Evolutionary conservation across 2,329 filamentous ascomycete species (phyloP), one percentile per base, ranked within the genome.

Genomic region (Penicillium sp.): DNA sequence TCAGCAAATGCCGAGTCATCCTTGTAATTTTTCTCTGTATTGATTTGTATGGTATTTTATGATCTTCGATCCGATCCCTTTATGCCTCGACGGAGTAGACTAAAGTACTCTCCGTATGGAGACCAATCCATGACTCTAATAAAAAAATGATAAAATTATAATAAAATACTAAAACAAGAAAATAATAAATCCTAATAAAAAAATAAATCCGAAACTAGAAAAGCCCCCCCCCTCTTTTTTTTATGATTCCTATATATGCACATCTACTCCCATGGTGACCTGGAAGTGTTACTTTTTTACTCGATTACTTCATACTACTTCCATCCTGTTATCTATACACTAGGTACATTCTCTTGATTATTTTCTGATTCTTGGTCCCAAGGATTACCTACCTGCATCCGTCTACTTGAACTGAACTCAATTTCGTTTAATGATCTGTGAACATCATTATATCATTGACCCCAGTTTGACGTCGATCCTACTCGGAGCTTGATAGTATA

Each of bases 381-480:
- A 50, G 25, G 31, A 33, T 52, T 21, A 31, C 17, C 23, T 29
- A 17, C 29, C 49, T 57, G 48, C 54, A 42, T 46, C 49, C 40
- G 47, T 56, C 54, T 46, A 45, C 48, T 56, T 29, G 27, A 29
- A 31, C 21, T n/a, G 51, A 62, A 62, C 51, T 60, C 55, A 60
- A 60, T 62, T 53, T 19, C 50, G n/a, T 29, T 38, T 4, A 29
- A 35, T 43, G 23, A 31, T 27, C 27, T 42, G 25, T 31, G 37
- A 45, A 64, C 64, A 64, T 65, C 58, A 67, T 67, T 62, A 67
- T 65, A 67, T 67, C 65, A 66, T 67, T 60, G 63, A 67, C 58
- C 42, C 49, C 63, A 57, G 58, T 64, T 67, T 67, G 64, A 67
- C 65, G 65, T 67, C 64, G 65, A 62, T 64, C 58, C 59, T 55